These are phyloP conservation scores for Volvox carteri DNA, from an alignment of 163 green algal genomes.

Conservation along the genomic window DNA sequence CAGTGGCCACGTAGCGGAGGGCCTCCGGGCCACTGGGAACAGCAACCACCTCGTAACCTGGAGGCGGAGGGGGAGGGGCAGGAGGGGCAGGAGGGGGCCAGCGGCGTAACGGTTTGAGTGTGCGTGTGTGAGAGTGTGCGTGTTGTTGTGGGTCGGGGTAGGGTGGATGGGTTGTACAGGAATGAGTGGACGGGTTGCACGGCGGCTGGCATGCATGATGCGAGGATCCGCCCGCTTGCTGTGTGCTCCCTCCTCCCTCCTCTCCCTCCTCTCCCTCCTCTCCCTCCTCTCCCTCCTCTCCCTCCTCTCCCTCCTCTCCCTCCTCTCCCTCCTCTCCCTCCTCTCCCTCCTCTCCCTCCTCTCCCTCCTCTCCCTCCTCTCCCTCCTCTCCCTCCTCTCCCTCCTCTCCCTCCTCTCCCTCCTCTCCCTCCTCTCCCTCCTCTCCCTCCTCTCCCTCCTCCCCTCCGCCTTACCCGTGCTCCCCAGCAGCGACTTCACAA, in stretches of 20 bases:
- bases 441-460: background rate
- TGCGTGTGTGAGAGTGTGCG: background rate
- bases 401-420: background rate
- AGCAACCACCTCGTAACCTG: constrained; percentile 61
- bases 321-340: too few species aligned
- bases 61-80: background rate
- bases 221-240: too few species aligned
- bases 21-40: constrained; percentile 59
- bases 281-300: too few species aligned
- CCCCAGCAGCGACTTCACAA: constrained; percentile 65
- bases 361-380: too few species aligned
- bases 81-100: background rate
- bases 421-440: background rate
- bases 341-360: too few species aligned
- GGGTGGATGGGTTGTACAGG: too few species aligned
- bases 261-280: too few species aligned
- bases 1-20: constrained; percentile 55
- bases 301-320: too few species aligned
- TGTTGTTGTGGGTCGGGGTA: background rate
- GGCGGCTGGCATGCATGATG: too few species aligned
- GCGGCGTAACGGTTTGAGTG: background rate
- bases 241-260: too few species aligned
- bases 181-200: too few species aligned
- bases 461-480: constrained; percentile 50
- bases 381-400: too few species aligned